Evolutionary conservation across 2,329 filamentous ascomycete species (phyloP).

Genomic region (Aspergillus ustus): DNA sequence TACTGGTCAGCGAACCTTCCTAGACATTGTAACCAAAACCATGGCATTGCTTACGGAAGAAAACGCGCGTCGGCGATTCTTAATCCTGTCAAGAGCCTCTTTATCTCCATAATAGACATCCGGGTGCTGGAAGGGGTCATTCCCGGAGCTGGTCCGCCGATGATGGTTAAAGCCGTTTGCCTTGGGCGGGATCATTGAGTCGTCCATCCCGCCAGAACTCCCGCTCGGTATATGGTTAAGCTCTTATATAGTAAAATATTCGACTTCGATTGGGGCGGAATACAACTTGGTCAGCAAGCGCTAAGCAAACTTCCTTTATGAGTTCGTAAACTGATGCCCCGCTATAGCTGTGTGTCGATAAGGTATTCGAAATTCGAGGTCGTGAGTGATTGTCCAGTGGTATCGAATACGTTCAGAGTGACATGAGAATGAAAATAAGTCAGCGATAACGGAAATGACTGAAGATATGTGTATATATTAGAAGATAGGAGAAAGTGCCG

Average conservation of each 20-base stretch:
- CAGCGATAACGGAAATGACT: not conserved
- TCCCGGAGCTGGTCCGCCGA: conserved; percentile 46
- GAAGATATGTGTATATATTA: not conserved
- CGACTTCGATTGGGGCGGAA: not conserved
- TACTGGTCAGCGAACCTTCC: conserved; percentile 15
- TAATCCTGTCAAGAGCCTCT: conserved; percentile 50
- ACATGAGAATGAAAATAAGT: not conserved
- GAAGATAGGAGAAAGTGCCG: not conserved
- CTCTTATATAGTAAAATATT: not conserved
- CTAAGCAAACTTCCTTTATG: not conserved
- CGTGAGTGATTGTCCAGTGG: not conserved
- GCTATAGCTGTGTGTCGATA: conserved; percentile 5
- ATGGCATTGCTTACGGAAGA: conserved; percentile 54
- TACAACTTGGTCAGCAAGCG: not conserved
- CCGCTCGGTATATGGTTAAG: not conserved
- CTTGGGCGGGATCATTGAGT: conserved; percentile 6
- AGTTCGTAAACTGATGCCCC: not conserved
- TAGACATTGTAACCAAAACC: conserved; percentile 14
- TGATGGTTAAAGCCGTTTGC: conserved; percentile 33
- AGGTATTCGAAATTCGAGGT: not conserved
- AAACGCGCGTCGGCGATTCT: conserved; percentile 57
- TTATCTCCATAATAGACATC: conserved; percentile 64
- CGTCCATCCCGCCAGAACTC: conserved; percentile 9
- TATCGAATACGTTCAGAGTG: not conserved
- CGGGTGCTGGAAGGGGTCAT: conserved; percentile 62